A percentile compares a stretch with the other conserved stretches of the same genome.
Evolutionary conservation across 257 asterid genomes (phyloP).

Genomic region (Fraxinus anomala): DNA sequence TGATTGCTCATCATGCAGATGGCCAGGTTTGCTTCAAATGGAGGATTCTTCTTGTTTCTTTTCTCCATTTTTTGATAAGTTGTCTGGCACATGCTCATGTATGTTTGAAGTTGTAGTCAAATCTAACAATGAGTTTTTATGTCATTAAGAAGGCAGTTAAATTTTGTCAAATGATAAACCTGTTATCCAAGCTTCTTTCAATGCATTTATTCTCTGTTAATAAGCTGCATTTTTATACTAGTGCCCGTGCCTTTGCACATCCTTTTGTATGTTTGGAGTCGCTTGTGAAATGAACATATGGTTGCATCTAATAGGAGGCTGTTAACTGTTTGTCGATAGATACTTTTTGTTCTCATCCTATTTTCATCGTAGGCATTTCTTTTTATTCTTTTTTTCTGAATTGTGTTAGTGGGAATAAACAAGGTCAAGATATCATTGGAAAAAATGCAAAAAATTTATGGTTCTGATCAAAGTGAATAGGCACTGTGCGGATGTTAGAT

Average conservation of each 20-base stretch:
- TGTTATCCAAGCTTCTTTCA: background rate
- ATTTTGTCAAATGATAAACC: background rate
- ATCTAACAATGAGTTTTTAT: background rate
- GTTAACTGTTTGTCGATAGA: background rate
- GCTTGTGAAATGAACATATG: background rate
- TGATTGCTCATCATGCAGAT: constrained; percentile 95
- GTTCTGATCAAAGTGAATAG: constrained; percentile 12
- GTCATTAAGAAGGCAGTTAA: background rate
- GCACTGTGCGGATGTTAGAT: constrained; percentile 3
- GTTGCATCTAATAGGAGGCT: constrained; percentile 8
- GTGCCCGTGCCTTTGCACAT: constrained; percentile 10
- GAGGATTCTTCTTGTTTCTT: background rate
- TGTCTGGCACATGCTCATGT: background rate
- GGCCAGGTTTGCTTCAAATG: constrained; percentile 67
- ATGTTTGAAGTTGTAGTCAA: background rate
- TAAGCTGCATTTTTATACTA: background rate
- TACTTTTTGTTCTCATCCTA: background rate
- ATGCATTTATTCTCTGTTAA: background rate
- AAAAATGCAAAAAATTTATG: background rate
- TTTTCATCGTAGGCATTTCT: background rate
- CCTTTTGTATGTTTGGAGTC: constrained; percentile 1
- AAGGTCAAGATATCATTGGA: constrained; percentile 8
- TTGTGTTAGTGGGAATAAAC: constrained; percentile 3
- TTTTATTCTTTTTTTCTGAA: background rate
- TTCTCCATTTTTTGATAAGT: constrained; percentile 10